Evolutionary conservation across 2,329 filamentous ascomycete species (phyloP).

Genomic region (Neophaeococcomyces aloes): DNA sequence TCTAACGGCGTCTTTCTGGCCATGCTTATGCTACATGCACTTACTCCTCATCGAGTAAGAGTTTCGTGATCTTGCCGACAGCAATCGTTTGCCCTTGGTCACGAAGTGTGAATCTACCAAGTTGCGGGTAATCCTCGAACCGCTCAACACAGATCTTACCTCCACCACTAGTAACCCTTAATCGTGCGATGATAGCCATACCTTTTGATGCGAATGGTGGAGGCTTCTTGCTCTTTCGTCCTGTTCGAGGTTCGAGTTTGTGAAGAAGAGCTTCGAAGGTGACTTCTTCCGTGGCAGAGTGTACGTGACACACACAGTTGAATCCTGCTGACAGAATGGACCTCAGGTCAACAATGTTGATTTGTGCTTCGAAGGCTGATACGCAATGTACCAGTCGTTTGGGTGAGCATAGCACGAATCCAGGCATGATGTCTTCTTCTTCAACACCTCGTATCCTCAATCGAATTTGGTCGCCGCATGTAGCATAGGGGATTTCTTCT

Average conservation of each 20-base stretch:
- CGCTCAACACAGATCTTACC: slow-evolving; percentile 84
- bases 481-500: slow-evolving; percentile 71
- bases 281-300: slow-evolving; percentile 95
- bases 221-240: slow-evolving; percentile 82
- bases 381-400: slow-evolving; percentile 92
- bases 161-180: slow-evolving; percentile 76
- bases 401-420: slow-evolving; percentile 90
- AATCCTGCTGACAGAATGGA: slow-evolving; percentile 88
- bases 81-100: slow-evolving; percentile 98
- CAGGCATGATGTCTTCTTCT: slow-evolving; percentile 91
- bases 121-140: slow-evolving; percentile 92
- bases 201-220: slow-evolving; percentile 77
- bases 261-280: slow-evolving; percentile 81
- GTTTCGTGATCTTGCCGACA: slow-evolving; percentile 96
- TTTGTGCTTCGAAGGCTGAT: slow-evolving; percentile 83
- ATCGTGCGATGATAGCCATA: slow-evolving; percentile 78
- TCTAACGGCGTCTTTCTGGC: no score
- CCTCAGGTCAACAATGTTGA: slow-evolving; percentile 88
- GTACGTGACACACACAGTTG: slow-evolving; percentile 95
- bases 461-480: slow-evolving; percentile 90
- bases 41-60: slow-evolving; percentile 45
- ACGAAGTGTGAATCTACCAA: slow-evolving; percentile 81
- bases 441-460: slow-evolving; percentile 87
- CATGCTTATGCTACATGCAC: neutral
- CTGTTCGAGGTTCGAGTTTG: slow-evolving; percentile 90